Base-by-base conservation (phyloP, 345 rosid genomes). In the Jatropha curcas region DNA sequence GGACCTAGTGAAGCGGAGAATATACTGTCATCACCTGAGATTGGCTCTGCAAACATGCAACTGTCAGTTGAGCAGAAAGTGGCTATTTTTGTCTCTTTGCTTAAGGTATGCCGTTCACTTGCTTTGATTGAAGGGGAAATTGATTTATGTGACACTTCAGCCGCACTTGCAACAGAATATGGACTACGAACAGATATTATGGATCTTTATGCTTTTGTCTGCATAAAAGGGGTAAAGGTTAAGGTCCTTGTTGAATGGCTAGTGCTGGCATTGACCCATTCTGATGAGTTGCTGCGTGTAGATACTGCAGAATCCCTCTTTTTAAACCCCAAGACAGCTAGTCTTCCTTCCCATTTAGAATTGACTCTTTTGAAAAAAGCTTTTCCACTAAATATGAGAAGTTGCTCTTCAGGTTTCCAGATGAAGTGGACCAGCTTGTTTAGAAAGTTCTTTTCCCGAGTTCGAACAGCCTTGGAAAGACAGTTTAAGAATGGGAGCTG, bases 391-490 rank as follows among this genome's bases (percentile, higher is more conserved):
- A 94, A 94, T 88, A 94, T 94, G 98, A 86, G 98, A 81, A 89
- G 93, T 76, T 85, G 92, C 76, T 92, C 97, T 64, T 83, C 97
- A 20, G 91, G 93, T 70, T 94, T 94, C 83, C 98, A 94, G 86
- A 94, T 94, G 98, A 94, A 94, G 77, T 94, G 97, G 98, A 86
- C 85, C 71, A 92, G 95, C 87, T 74, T 92, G 87, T 92, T 94
- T 52, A 83, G 97, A 80, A 94, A 92, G 84, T 92, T 90, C 79
- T 94, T 94, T 76, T 77, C 83, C 76, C 90, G 95, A 69, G 98
- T 94, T 45, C 94, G 90, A 62, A 92, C 97, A 28, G 93, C 95
- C 30, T 81, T 94, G 82, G 98, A 94, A 84, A 92, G 88, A 87
- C 97, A 94, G 79, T 76, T 82, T 73, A 94, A 94, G 88, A 90